A percentile compares a stretch with the other conserved stretches of the same genome.
Conservation (phyloP, 495 filamentous ascomycete species). For the Trichoderma orchidacearum region DNA sequence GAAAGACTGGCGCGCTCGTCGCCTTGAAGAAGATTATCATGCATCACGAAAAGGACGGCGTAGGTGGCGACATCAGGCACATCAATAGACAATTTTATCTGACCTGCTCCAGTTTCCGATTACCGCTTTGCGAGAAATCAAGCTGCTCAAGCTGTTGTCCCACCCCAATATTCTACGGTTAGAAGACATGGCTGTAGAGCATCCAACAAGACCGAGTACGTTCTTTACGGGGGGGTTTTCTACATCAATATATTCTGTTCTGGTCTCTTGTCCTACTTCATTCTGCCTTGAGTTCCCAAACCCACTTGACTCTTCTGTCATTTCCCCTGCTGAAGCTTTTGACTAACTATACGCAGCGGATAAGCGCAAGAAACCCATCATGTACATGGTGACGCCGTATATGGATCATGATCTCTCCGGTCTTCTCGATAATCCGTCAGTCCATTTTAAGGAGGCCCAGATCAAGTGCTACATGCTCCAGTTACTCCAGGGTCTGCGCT, state of each 20-base stretch:
- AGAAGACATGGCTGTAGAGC: constrained; percentile 93
- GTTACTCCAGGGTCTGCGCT: constrained; percentile 75
- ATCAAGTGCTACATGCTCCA: constrained; percentile 98
- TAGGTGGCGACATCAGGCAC: constrained; percentile 21
- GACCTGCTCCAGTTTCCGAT: constrained; percentile 46
- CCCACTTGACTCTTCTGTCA: no score
- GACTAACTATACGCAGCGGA: constrained; percentile 33
- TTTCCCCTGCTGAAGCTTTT: no score
- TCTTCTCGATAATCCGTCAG: constrained; percentile 83
- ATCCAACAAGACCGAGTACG: constrained; percentile 50
- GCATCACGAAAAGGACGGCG: constrained; percentile 75
- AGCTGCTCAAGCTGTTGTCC: constrained; percentile 83
- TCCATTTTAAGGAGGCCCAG: constrained; percentile 73
- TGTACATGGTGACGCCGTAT: constrained; percentile 98
- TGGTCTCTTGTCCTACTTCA: background rate
- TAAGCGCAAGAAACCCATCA: constrained; percentile 69
- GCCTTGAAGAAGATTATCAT: constrained; percentile 93
- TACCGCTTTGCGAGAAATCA: constrained; percentile 77
- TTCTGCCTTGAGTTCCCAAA: no score
- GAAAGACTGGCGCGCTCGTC: constrained; percentile 55
- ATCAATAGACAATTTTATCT: background rate
- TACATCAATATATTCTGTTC: background rate
- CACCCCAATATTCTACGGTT: constrained; percentile 80
- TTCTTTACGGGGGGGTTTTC: no score
- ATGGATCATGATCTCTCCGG: constrained; percentile 98